Base-by-base conservation (phyloP, 306 rosid genomes). In the Lathyrus aphaca region DNA sequence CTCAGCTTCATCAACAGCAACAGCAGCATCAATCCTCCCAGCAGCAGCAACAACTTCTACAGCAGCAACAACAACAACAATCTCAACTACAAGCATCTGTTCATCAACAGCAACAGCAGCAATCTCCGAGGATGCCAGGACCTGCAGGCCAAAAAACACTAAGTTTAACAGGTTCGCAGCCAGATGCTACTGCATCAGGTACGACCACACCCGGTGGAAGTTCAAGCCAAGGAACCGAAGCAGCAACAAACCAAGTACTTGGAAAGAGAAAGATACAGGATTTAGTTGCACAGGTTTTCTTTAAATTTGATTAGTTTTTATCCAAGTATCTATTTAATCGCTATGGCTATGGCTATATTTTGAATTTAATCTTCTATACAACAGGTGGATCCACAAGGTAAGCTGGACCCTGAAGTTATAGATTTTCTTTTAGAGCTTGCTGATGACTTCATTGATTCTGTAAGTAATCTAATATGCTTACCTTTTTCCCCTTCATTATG, bases 211-310 rank as follows among this genome's bases (percentile, higher is more conserved):
- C 97, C 8, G 99, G 99, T 64, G 99, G 99, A 64, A 95, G 99
- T 79, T 95, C 99, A 51, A 95, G 99, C 81, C 99, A 91, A 86
- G 99, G 99, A 80, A 94, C 95, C 6, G 97, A 95, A 81, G 89
- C 96, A 79, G 91, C 96, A 15, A 91, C 99, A 59, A 95, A 91
- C 81, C 99, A 95, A 81, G 89, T 95, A 65, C 99, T 95, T 75
- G 99, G 99, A 68, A 95, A 95, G 87, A 87, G 99, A 82, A 95
- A 95, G 85, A 91, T 95, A 83, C 97, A 91, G 50, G 99, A 95
- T 80, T 83, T 95, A 83, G 99, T 89, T 66, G 86, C 96, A 30
- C 99, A 95, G 99, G 99, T 95, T 54, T 59, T 78, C 58, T 64
- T 64, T 54, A 19, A 62, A 4, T 50, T 13, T 49, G 50, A 21